Conservation (phyloP, 2,329 filamentous ascomycete species). For the Colletotrichum sp. region DNA sequence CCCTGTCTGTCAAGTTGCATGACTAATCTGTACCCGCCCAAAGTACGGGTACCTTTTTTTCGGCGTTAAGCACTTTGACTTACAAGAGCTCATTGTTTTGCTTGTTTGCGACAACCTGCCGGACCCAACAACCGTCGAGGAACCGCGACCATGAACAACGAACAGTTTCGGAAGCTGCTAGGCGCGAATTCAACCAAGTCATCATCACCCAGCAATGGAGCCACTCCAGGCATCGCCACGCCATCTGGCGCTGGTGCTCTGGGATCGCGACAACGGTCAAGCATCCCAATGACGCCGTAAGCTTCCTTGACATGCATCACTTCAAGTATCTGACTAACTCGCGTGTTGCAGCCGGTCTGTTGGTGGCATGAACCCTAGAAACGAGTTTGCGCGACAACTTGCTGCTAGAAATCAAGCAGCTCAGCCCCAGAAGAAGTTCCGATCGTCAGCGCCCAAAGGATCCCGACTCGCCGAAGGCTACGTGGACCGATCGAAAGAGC, state of each 20-base stretch:
- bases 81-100: background rate
- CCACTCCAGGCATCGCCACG: slow-evolving; percentile 38
- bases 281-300: slow-evolving; percentile 94
- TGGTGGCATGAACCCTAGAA: slow-evolving; percentile 50
- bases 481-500: slow-evolving; percentile 76
- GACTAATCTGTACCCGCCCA: background rate
- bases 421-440: slow-evolving; percentile 74
- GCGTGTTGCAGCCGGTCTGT: slow-evolving; percentile 66
- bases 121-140: background rate
- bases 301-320: slow-evolving; percentile 31
- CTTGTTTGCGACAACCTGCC: background rate
- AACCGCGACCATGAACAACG: slow-evolving; percentile 79
- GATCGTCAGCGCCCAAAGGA: slow-evolving; percentile 82
- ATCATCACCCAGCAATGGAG: slow-evolving; percentile 47
- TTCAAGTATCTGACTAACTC: slow-evolving; percentile 24
- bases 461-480: slow-evolving; percentile 82
- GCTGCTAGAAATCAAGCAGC: slow-evolving; percentile 69
- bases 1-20: slow-evolving; percentile 27
- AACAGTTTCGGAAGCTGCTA: slow-evolving; percentile 86
- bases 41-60: background rate
- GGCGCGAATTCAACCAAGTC: slow-evolving; percentile 52
- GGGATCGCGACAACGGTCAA: slow-evolving; percentile 79
- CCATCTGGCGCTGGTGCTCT: slow-evolving; percentile 50
- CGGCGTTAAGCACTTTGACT: background rate
- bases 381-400: slow-evolving; percentile 84